Base-by-base conservation (phyloP, 805 yeast species). In the Spathaspora passalidarum region DNA sequence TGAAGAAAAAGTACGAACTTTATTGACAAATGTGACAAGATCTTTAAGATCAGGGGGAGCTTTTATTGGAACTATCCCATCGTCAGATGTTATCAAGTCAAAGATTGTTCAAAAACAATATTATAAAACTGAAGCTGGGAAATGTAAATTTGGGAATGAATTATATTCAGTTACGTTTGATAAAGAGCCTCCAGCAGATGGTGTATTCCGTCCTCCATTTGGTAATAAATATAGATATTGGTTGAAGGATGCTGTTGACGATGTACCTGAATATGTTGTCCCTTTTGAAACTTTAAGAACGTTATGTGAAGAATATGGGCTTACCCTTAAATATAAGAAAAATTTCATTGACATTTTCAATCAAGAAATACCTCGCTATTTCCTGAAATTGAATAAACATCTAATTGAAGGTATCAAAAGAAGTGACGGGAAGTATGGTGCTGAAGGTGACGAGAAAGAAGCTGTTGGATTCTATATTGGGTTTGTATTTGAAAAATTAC, bases 181-280 rank as follows among this genome's bases (percentile, higher is more conserved):
- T n/a, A 69, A 84, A 16, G 81, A 76, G 23, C 89, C 90, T 0
- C 92, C 95, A n/a, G 69, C 68, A 41, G 85, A 81, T 54, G 90
- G 92, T 2, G 80, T 78, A 40, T 88, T 88, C 58, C 69, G 80
- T 8, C 78, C 83, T 1, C 87, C 94, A 0, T 89, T 72, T 60
- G 99, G 99, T 0, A 86, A 91, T 63, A 75, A 80, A 56, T 94
- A 94, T 63, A 80, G 79, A 44, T 94, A 87, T 61, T 88, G 73
- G 67, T 69, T 94, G 48, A 82, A 82, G 52, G 99, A 94, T 68
- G 99, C 99, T 0, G 92, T 94, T 41, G 97, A 89, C 50, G 84
- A 94, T 56, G 97, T 94, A 19, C 98, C 98, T 0, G 99, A 94
- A 60, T 94, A 86, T 58, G 95, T 94, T 5, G 97, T 94, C 5